Percentiles rank a stretch among this genome's conserved stretches.
These are phyloP conservation scores for Omphalea diandra DNA, from an alignment of 441 rosid genomes.

Conservation along the genomic window DNA sequence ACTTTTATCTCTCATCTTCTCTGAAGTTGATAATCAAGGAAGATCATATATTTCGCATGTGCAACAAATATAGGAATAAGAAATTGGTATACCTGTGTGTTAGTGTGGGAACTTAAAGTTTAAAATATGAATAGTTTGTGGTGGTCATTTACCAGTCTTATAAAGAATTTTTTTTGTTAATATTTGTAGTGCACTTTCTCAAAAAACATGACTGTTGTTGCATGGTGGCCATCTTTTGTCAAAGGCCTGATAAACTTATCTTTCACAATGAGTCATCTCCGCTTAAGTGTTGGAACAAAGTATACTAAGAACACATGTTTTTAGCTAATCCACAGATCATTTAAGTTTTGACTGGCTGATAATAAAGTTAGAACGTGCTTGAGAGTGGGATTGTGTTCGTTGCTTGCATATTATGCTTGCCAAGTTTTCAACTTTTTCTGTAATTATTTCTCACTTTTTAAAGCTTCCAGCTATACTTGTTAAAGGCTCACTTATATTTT, in stretches of 20 bases:
- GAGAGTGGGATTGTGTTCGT: neutral
- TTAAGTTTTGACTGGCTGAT: neutral
- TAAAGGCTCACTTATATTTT: constrained; percentile 4
- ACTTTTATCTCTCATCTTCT: neutral
- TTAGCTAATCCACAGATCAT: neutral
- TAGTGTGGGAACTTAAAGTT: neutral
- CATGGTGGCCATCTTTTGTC: neutral
- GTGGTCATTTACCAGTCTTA: neutral
- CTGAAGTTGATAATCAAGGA: neutral
- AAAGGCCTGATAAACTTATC: neutral
- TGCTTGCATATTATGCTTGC: neutral
- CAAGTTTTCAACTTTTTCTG: neutral
- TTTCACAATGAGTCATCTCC: too few relatives aligned
- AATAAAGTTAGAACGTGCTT: neutral
- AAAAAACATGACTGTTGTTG: neutral
- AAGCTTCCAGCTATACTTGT: neutral
- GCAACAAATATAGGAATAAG: neutral
- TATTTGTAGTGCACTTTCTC: neutral
- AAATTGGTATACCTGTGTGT: neutral
- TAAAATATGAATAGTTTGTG: neutral
- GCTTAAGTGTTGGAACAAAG: neutral
- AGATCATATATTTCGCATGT: too few relatives aligned
- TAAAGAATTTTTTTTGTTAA: neutral
- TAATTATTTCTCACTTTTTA: neutral
- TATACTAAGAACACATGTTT: too few relatives aligned